These are phyloP conservation scores for Neoscytalidium dimidiatum DNA, from an alignment of 2,329 filamentous ascomycete species.

Conservation along the genomic window DNA sequence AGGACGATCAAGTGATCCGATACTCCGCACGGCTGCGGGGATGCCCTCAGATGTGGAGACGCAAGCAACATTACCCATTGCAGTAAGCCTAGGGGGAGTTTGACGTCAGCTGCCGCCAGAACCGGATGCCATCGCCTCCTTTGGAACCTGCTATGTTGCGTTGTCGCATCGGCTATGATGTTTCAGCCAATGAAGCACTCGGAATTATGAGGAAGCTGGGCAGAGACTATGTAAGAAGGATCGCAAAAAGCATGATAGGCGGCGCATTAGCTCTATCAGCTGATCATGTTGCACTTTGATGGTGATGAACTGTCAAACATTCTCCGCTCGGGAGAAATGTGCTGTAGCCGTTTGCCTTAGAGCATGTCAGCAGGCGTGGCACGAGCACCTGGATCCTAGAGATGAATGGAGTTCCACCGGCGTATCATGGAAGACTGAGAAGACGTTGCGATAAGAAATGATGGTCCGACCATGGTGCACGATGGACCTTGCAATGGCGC, in stretches of 20 bases:
- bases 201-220: neutral
- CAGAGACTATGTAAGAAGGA: neutral
- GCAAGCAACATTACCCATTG: neutral
- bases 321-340: too few relatives aligned
- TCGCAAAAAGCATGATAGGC: neutral
- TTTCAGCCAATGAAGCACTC: neutral
- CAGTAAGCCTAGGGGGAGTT: neutral
- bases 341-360: too few relatives aligned
- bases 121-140: neutral
- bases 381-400: too few relatives aligned
- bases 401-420: neutral
- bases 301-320: neutral
- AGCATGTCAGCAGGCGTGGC: too few relatives aligned
- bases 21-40: slow-evolving; percentile 16
- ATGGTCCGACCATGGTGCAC: neutral
- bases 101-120: neutral
- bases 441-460: neutral
- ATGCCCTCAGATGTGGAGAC: slow-evolving; percentile 11
- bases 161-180: neutral
- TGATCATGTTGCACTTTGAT: neutral
- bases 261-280: neutral
- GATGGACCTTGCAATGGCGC: neutral
- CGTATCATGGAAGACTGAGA: neutral
- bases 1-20: slow-evolving; percentile 8
- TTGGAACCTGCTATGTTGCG: neutral